Base-by-base conservation (phyloP, 1,139 yeast species). In the Sugiyamaella novakii region DNA sequence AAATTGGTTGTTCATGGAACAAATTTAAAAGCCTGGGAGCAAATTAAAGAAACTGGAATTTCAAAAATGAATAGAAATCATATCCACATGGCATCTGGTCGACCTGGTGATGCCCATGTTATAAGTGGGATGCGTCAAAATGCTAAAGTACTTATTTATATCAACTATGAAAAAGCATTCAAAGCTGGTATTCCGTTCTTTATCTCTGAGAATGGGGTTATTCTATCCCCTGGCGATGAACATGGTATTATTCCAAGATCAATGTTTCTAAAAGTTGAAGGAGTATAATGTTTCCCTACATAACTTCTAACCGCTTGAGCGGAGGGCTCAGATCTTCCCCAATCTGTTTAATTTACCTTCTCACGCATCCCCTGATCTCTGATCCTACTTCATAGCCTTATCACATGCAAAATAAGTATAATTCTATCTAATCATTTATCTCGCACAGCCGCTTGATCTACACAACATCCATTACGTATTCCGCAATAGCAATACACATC, bases 1-100 rank as follows among this genome's bases (percentile, higher is more conserved):
- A 42, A 79, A 0, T 59, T 63, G 2, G 75, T 87, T 3, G 80
- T 87, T 30, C 98, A 94, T 64, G 98, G 98, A 5, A 92, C 98
- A 0, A 80, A 74, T 54, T 52, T 51, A n/a, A 63, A 66, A 4
- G 80, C 79, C 18, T 69, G 85, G 58, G 62, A 69, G 1, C 52
- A 61, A 8, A 87, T 88, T n/a, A 52, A 66, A 29, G 58, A 74
- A 8, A 81, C 80, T 0, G 94, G 94, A 0, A 69, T 92, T 25
- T 75, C 77, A 21, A 72, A 68, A 48, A 87, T 89, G 96, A 70
- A 66, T 27, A 71, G 98, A 58, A 84, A 84, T 57, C 98, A 92
- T 65, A 81, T 92, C 18, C 98, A 92, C 67, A 75, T 92, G 62
- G 82, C 91, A 0, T 58, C 72, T 1, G 81, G 81, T 3, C 47